phyloP scores from a whole-genome alignment of 345 rosid species.

The Eucalyptus decipiens region DNA sequence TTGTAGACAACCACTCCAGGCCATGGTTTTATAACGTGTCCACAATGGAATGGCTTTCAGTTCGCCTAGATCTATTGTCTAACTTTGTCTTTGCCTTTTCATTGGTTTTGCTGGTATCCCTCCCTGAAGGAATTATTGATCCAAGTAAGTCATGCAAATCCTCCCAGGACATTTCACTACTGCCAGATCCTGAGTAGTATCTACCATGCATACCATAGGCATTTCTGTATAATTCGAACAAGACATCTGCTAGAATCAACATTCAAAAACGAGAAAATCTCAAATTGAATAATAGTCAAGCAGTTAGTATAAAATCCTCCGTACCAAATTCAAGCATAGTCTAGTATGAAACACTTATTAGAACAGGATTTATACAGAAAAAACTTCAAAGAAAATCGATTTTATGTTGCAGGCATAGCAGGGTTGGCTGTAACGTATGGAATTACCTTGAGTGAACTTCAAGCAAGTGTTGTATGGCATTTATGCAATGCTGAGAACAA shows the following conservation, averaged over 20 bases:
- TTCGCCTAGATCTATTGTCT: constrained; percentile 74
- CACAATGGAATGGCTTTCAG: constrained; percentile 97
- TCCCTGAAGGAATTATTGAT: constrained; percentile 87
- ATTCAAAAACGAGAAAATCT: background rate
- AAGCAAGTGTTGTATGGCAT: constrained; percentile 81
- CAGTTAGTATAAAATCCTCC: background rate
- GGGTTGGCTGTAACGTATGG: constrained; percentile 94
- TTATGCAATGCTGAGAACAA: constrained; percentile 89
- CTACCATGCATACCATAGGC: background rate
- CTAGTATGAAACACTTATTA: background rate
- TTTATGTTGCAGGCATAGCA: constrained; percentile 57
- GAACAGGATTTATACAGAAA: background rate
- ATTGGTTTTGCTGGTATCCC: constrained; percentile 69
- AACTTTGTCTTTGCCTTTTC: constrained; percentile 91
- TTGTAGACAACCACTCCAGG: constrained; percentile 70
- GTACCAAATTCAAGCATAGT: background rate
- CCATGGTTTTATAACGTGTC: constrained; percentile 87
- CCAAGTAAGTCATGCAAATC: constrained; percentile 56
- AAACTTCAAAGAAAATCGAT: background rate
- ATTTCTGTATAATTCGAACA: background rate
- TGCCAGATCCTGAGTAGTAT: background rate
- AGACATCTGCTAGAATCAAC: background rate
- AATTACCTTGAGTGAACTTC: constrained; percentile 73
- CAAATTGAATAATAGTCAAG: background rate
- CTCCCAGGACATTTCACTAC: background rate